Base-by-base conservation (phyloP, 331 rosid genomes). In the Malus hybrid region DNA sequence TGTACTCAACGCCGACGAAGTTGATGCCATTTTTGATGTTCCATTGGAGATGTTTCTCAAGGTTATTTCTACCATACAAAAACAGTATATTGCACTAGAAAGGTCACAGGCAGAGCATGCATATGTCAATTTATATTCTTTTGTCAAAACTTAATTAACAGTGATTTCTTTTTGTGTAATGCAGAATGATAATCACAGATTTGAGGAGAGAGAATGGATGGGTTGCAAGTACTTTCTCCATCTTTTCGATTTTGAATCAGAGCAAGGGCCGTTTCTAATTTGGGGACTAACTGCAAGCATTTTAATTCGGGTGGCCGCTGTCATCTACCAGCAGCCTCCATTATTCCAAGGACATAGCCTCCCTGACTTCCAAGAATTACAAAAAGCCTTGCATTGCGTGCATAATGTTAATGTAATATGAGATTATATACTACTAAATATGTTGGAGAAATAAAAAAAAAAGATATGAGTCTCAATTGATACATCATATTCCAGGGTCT, bases 241-340 rank as follows among this genome's bases (percentile, higher is more conserved):
- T 75, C 79, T 77, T 16, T 84, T 84, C 34, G 71, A 77, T 6
- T 83, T 68, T 28, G 63, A 77, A 28, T 62, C 71, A 1, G 78
- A 77, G 60, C 74, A 33, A 39, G 87, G 74, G 20, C 46, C 4
- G 39, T 76, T 80, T 57, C 22, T 66, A 10, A 57, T 77, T 26
- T 70, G 82, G 75, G 84, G 87, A 56, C 39, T 80, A 22, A 84
- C 87, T 26, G 84, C 84, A 77, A 77, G 78, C 77, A 84, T 84
- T 74, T 79, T 84, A 7, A 72, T 74, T 48, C 33, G 30, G n/a
- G 77, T 71, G 1, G 84, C 87, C 71, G 60, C 84, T 48, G 34
- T 80, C 12, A 57, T 80, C 71, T 80, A 69, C 75, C 76, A 46
- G 32, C 66, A n/a, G 22, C 26, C 80, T 32, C 85, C 82, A 33